Percentiles rank a stretch among this genome's conserved stretches.
phyloP scores from a whole-genome alignment of 495 filamentous ascomycete genomes.

The Trichoderma parareesei region DNA sequence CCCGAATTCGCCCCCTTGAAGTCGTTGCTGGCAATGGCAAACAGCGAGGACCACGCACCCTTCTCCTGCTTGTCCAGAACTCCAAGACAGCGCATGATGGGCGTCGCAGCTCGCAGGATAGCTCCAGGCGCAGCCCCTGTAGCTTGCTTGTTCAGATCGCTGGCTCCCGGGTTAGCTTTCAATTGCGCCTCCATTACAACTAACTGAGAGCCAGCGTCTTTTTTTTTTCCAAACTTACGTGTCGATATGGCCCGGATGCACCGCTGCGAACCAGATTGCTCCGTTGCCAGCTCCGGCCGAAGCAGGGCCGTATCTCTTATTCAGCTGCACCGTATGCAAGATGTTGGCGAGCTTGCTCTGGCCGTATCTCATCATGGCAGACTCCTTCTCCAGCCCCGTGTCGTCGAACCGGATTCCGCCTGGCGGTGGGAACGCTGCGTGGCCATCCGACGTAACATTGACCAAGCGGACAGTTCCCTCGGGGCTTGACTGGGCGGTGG shows the following conservation, averaged over 20 bases:
- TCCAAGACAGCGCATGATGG: constrained; percentile 15
- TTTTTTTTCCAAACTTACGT: constrained; percentile 11
- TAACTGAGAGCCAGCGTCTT: too few species aligned
- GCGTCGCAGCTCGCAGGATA: constrained; percentile 10
- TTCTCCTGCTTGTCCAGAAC: constrained; percentile 15
- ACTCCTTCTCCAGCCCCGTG: constrained; percentile 14
- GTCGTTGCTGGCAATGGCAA: constrained; percentile 16
- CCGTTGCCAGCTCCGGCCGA: constrained; percentile 19
- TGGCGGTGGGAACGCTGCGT: constrained; percentile 22
- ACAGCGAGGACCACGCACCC: constrained; percentile 17
- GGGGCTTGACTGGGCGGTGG: constrained; percentile 19
- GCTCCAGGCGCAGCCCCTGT: constrained; percentile 1
- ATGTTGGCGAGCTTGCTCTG: constrained; percentile 20
- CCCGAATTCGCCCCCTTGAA: constrained; percentile 13
- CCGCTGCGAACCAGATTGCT: constrained; percentile 32
- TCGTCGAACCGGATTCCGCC: constrained; percentile 30
- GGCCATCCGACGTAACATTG: constrained; percentile 31
- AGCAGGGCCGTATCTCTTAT: constrained; percentile 28
- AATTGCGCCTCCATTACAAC: neutral
- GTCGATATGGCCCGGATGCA: constrained; percentile 32
- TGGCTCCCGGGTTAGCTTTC: neutral
- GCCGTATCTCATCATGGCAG: constrained; percentile 17
- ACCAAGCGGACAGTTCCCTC: constrained; percentile 31
- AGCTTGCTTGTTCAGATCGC: constrained; percentile 13
- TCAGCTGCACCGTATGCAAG: constrained; percentile 25